Evolutionary conservation across 2,329 filamentous ascomycete genomes (phyloP), one percentile per base, ranked within the genome.

Genomic region (Epichloe aotearoae): DNA sequence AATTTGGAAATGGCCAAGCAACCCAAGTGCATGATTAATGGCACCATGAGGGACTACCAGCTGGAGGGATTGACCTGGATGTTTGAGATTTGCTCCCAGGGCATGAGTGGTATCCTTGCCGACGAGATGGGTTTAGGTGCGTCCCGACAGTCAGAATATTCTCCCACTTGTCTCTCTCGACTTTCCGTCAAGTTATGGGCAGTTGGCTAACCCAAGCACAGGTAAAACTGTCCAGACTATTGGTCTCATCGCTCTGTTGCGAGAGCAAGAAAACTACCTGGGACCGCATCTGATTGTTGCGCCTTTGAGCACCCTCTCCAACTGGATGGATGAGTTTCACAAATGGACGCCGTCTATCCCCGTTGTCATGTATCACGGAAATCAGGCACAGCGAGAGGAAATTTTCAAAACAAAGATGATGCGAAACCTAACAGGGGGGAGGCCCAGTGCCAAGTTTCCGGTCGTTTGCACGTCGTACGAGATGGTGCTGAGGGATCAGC

Each of bases 391-490:
- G 55, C 79, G 93, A n/a, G 82, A 82, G 47, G 73, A 80, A 2
- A 79, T 96, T n/a, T 83, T 89, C 54, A 75, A 73, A 43, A 83
- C 79, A n/a, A 71, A 77, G 39, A 79, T 97, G 60, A 83, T 83
- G 63, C 78, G 77, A 42, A 72, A 88, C 54, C 79, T 91, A 14
- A 77, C 80, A 12, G 77, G 67, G 77, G 67, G 83, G 0, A 66
- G 73, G 2, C 77, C 77, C 0, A 79, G 70, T 0, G 69, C 76
- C 1, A 77, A 84, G 44, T 98, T 97, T 54, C 93, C 93, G 0
- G 84, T 98, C 1, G 86, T 97, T 1, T 90, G 90, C 61, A 98
- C 93, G 0, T 94, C 85, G 39, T 97, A 97, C 59, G 93, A 98
- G 63, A 96, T 98, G 62, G 90, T 94, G 50, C 83, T 98, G 68